Evolutionary conservation across 83 land plant species (phyloP), one percentile per base, ranked within the genome.

Genomic region (Diphasiastrum complanatum): DNA sequence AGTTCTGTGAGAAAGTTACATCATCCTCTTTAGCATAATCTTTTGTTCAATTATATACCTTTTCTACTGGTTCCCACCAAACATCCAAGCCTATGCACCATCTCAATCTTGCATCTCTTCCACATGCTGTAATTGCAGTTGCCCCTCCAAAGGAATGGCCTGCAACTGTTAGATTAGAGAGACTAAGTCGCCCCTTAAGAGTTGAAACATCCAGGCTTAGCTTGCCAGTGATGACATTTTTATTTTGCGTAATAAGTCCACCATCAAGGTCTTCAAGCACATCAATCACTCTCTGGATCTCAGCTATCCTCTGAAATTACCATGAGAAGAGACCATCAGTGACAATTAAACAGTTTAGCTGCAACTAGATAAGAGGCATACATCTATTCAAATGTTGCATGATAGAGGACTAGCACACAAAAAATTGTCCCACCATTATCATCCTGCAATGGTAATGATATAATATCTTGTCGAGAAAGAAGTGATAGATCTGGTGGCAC

Each of bases 91-190:
- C 79, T 47, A 76, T 58, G 46, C 70, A 70, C 18, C 75, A 76
- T 25, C 66, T 59, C 60, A 76, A 46, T 31, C 76, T 64, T 31
- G 58, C 52, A 33, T 65, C 69, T 3, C 60, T 28, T 55, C 70
- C 75, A 50, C 68, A 47, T 53, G 68, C 59, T 26, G 64, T 59
- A 25, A 76, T 54, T n/a, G 79, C 54, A 50, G 79, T 76, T 38
- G 70, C 79, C 49, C 70, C 79, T 20, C 79, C 79, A 65, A 76
- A 76, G 3, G 79, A 76, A 60, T 76, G 79, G 34, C 79, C 79
- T 51, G 61, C 52, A 41, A 76, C 48, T 23, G 68, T 75, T 31
- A 71, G n/a, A 37, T 32, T 40, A 30, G 45, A 48, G n/a, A 76
- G 45, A 61, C 71, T 70, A 2, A 76, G 59, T 28, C 76, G 65